Evolutionary conservation across 2,329 filamentous ascomycete species (phyloP).

Genomic region (Fusarium liriodendri): DNA sequence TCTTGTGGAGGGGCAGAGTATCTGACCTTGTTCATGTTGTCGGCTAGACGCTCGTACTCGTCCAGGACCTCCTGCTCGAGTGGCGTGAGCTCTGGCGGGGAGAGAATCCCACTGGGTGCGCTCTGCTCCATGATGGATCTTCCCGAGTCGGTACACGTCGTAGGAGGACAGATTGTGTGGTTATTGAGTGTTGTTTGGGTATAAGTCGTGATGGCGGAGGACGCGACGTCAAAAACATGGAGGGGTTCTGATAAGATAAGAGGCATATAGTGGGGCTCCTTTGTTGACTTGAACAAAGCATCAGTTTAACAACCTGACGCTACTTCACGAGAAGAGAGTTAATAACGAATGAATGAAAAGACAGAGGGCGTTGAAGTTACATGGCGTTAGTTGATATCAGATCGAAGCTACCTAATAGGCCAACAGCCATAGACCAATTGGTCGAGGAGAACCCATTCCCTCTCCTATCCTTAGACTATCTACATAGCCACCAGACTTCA

Average conservation of each 20-base stretch:
- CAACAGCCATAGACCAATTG: neutral
- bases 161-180: neutral
- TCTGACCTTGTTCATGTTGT: conserved; percentile 89
- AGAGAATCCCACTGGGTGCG: conserved; percentile 45
- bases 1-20: neutral
- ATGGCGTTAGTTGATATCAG: neutral
- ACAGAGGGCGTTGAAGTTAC: too few species aligned
- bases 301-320: neutral
- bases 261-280: neutral
- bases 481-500: neutral
- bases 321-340: neutral
- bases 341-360: neutral
- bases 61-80: conserved; percentile 95
- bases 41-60: conserved; percentile 87
- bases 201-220: neutral
- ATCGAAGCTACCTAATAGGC: neutral
- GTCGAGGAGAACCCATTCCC: neutral
- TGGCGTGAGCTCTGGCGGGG: conserved; percentile 73
- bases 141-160: neutral
- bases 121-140: conserved; percentile 36
- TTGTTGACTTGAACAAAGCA: neutral
- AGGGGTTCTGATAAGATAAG: neutral
- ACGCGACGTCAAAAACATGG: neutral
- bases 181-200: neutral
- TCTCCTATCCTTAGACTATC: neutral